These are phyloP conservation scores for Paragyromitra xinjiangensis DNA, from an alignment of 495 filamentous ascomycete species.

Conservation along the genomic window DNA sequence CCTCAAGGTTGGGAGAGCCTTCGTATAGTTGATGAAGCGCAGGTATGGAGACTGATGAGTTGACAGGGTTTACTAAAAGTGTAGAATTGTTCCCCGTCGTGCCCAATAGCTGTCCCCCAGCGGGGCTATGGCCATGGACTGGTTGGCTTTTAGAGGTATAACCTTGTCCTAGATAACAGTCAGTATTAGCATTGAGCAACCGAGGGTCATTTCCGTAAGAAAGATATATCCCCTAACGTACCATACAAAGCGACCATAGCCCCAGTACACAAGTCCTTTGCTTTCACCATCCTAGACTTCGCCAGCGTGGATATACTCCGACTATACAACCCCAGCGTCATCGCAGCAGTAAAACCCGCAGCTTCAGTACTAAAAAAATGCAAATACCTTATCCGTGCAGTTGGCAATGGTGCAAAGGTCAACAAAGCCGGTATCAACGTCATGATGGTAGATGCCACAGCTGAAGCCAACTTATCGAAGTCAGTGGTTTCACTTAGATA, in stretches of 20 bases:
- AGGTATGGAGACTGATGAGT: too few relatives aligned
- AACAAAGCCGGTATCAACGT: constrained; percentile 32
- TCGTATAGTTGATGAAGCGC: too few relatives aligned
- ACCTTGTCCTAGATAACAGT: too few relatives aligned
- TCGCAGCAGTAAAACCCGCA: constrained; percentile 25
- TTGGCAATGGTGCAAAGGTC: constrained; percentile 26
- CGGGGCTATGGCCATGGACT: too few relatives aligned
- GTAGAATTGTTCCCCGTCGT: too few relatives aligned
- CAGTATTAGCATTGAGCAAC: too few relatives aligned
- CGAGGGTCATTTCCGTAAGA: too few relatives aligned
- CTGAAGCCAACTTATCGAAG: constrained; percentile 25
- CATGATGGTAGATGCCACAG: constrained; percentile 35
- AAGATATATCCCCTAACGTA: too few relatives aligned
- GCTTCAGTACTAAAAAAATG: constrained; percentile 2
- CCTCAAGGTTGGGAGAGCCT: too few relatives aligned
- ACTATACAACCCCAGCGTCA: constrained; percentile 31
- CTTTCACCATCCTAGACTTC: not conserved
- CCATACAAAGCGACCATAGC: not conserved
- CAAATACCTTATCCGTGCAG: constrained; percentile 18
- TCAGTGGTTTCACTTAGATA: not conserved
- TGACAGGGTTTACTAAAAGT: too few relatives aligned
- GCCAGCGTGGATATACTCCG: not conserved
- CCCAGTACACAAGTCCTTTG: constrained; percentile 1
- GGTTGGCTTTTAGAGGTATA: too few relatives aligned
- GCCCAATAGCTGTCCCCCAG: too few relatives aligned